These are phyloP conservation scores for Asterochloris sp. DNA, from an alignment of 139 green algal species.

Conservation along the genomic window DNA sequence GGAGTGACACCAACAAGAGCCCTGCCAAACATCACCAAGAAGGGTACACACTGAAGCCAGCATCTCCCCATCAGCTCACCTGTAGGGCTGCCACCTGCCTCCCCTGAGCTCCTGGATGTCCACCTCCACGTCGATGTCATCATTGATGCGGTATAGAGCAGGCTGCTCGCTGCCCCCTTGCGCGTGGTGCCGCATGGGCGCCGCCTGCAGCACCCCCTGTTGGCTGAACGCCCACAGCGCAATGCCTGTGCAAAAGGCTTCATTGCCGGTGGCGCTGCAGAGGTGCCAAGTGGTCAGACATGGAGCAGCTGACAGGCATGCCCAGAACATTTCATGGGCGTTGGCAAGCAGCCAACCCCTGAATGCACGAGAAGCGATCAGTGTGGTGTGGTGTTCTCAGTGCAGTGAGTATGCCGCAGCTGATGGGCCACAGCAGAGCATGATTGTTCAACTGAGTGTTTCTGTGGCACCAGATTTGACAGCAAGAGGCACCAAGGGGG, in stretches of 20 bases:
- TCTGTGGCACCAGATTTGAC: constrained; percentile 11
- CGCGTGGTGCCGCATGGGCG: constrained; percentile 45
- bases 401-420: no score
- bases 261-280: constrained; percentile 51
- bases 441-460: not conserved
- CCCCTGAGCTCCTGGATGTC: constrained; percentile 63
- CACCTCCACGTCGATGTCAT: constrained; percentile 70
- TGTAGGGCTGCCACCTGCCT: constrained; percentile 57
- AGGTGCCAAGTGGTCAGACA: no score
- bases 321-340: no score
- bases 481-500: not conserved
- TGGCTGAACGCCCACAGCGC: constrained; percentile 78
- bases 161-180: constrained; percentile 25
- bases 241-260: constrained; percentile 53
- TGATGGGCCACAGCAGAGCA: no score
- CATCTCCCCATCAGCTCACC: constrained; percentile 29
- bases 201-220: constrained; percentile 60
- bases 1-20: no score
- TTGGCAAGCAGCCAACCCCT: no score
- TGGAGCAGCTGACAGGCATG: no score
- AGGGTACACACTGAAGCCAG: no score
- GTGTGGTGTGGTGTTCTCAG: no score
- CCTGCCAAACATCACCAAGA: no score
- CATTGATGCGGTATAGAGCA: constrained; percentile 55
- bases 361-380: no score